Base-by-base conservation (phyloP, 441 rosid species). In the Aquilaria agallochum region DNA sequence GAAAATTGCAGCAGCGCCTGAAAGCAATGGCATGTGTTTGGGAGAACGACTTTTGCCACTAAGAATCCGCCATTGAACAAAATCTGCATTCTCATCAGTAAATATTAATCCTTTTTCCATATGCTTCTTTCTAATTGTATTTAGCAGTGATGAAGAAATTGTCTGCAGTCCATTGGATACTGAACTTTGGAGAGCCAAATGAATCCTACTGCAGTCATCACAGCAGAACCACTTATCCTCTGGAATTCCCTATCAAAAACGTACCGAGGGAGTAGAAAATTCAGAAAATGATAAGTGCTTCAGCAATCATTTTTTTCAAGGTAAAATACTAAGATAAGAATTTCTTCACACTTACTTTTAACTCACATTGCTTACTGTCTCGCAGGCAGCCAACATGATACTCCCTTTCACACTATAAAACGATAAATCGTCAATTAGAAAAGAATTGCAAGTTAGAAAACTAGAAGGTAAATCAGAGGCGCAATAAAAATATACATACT, bases 371-470 rank as follows among this genome's bases (percentile, higher is more conserved):
- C 62, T 86, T 88, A 64, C 71, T 80, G 53, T 82, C 79, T 65
- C 94, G 78, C 80, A 95, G 70, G 80, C 99, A 95, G 55, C 97
- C 97, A 65, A 95, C 97, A 74, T 95, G 99, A 78, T 79, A 90
- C 79, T 95, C 99, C 77, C 86, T 86, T 81, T 95, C 99, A 50
- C 99, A 95, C 99, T 95, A 72, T 69, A 64, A 56, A 53, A 71
- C 68, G 68, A 53, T 36, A 70, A 46, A 9, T 62, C 13, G 63
- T 50, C 42, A 36, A 20, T 44, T 50, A 53, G 30, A 54, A 3
- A 14, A 15, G n/a, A 14, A 57, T 31, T 27, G 64, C 55, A 58
- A 34, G 63, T 61, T 33, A 48, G 64, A 40, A 33, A 40, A 50
- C 58, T 58, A n/a, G 56, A 66, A 59, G 60, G 47, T 53, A 50